Conservation (phyloP, 495 filamentous ascomycete genomes). For the Saxophila tyrrhenica region DNA sequence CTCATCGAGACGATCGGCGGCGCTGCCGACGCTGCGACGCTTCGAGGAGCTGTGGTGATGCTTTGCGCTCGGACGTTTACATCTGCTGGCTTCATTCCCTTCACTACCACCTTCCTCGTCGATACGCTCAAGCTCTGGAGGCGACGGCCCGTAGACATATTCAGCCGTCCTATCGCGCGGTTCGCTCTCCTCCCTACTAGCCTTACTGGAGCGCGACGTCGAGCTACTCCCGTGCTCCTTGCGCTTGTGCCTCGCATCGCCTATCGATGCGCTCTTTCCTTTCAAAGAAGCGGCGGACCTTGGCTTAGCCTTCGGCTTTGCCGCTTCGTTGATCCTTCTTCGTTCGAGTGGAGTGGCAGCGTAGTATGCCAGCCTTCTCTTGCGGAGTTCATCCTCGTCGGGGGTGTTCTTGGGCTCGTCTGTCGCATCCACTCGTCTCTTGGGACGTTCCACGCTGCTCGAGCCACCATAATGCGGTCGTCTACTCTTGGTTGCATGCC, state of each 20-base stretch:
- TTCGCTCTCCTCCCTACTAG: not conserved
- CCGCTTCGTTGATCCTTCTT: not conserved
- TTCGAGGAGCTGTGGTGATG: not conserved
- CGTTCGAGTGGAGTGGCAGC: not conserved
- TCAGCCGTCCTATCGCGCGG: not conserved
- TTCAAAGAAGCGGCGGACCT: not conserved
- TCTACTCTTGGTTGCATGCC: not conserved
- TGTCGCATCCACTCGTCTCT: not conserved
- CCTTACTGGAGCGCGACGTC: not conserved
- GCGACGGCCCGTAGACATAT: not conserved
- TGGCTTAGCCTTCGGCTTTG: not conserved
- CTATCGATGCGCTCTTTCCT: not conserved
- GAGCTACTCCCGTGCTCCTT: not conserved
- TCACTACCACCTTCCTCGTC: not conserved
- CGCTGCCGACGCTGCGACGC: not conserved
- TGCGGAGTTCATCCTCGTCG: constrained; percentile 12
- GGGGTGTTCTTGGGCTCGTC: not conserved
- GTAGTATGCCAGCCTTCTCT: constrained; percentile 2
- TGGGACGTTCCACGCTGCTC: not conserved
- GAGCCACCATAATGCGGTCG: not conserved
- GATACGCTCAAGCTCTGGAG: not conserved
- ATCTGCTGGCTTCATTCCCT: not conserved
- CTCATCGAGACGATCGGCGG: not conserved
- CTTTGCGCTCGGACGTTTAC: not conserved
- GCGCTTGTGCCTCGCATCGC: not conserved